Evolutionary conservation across 2,329 filamentous ascomycete species (phyloP), one percentile per base, ranked within the genome.

Genomic region (Diplodia intermedia): DNA sequence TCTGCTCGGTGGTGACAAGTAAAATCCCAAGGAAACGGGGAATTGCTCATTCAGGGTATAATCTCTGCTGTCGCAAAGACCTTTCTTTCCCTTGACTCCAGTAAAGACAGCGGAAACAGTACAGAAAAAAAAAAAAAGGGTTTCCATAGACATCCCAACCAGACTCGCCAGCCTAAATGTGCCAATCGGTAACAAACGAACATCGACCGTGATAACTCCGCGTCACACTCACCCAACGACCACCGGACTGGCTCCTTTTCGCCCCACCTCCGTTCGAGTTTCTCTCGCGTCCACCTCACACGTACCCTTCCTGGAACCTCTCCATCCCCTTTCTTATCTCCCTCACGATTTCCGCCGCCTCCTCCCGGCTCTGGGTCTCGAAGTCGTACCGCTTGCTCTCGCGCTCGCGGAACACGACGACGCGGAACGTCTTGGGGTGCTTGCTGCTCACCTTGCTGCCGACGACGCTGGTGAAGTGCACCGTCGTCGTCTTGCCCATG

Each of bases 331-430:
- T 68, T 38, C 38, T 47, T 70, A 95, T 87, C 80, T 93, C 91
- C 68, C 82, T 84, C 33, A 94, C 91, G 76, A 95, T 92, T 75
- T 92, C 90, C n/a, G 86, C 83, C 53, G 92, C 91, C 79, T 94
- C 91, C 36, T 89, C 87, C 12, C 85, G 83, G 71, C 83, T 90
- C 71, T 86, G 87, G n/a, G 91, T 89, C 79, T 94, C 92, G 76
- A 95, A 95, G 71, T 95, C 92, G 78, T 95, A 95, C 69, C 91
- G 81, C 80, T 94, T 94, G 70, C 86, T 90, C 80, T 94, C 91
- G 1, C 88, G 87, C 60, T 89, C 88, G 76, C 89, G 90, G 78
- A 90, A 94, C 26, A 94, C 90, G 65, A 93, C 83, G 29, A 92
- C 90, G 79, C 93, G 90, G 77, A 95, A 91, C 75, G 92, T 91